phyloP scores from a whole-genome alignment of 2,329 filamentous ascomycete genomes.

The Neofusicoccum cordaticola region DNA sequence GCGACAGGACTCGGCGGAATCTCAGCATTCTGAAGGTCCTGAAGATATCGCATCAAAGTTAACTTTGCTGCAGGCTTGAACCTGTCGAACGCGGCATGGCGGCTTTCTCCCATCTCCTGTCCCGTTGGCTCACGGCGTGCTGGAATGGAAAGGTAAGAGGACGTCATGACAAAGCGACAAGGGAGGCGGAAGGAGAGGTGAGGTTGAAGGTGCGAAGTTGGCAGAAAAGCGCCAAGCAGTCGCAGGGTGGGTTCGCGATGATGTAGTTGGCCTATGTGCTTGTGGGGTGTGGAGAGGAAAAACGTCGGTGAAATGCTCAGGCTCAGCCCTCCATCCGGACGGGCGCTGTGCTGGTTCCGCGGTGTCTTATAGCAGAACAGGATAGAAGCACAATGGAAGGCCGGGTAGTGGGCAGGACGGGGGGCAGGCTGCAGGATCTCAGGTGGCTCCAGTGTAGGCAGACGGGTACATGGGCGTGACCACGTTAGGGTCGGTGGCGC shows the following conservation, averaged over 20 bases:
- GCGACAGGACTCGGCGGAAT: slow-evolving; percentile 36
- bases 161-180: slow-evolving; percentile 29
- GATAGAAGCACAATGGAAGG: not conserved
- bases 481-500: slow-evolving; percentile 9
- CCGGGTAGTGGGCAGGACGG: slow-evolving; percentile 17
- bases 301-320: slow-evolving; percentile 17
- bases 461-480: slow-evolving; percentile 10
- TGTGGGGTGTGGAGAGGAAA: slow-evolving; percentile 12
- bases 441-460: not conserved
- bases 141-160: slow-evolving; percentile 25
- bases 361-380: not conserved
- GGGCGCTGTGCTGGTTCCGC: not conserved
- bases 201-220: slow-evolving; percentile 11
- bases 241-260: slow-evolving; percentile 6
- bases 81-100: slow-evolving; percentile 29
- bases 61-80: slow-evolving; percentile 40
- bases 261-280: slow-evolving; percentile 5
- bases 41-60: slow-evolving; percentile 43
- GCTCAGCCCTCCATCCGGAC: slow-evolving; percentile 9
- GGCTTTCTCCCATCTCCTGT: slow-evolving; percentile 22
- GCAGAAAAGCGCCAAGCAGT: not conserved
- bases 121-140: slow-evolving; percentile 21
- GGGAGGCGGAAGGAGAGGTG: slow-evolving; percentile 34
- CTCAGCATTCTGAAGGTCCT: slow-evolving; percentile 42
- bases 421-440: slow-evolving; percentile 20